Evolutionary conservation across 169 alveolate species (phyloP).

Genomic region (Eimeria maxima): DNA sequence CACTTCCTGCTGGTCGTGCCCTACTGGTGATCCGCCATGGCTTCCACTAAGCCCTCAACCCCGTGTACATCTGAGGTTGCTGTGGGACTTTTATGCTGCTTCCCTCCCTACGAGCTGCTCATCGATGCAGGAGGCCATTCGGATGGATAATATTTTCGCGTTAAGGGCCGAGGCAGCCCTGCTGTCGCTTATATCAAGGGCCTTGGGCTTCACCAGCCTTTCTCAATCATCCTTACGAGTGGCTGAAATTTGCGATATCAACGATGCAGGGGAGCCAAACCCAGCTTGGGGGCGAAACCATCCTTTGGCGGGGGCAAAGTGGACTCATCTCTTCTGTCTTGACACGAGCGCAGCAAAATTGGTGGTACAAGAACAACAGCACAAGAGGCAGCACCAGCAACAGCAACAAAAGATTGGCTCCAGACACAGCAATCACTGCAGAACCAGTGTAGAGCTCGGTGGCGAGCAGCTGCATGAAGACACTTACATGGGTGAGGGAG

Average conservation of each 20-base stretch:
- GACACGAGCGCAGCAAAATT: not conserved
- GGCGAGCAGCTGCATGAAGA: not conserved
- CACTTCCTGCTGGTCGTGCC: constrained; percentile 45
- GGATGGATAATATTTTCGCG: not conserved
- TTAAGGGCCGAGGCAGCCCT: constrained; percentile 74
- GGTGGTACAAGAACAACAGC: constrained; percentile 8
- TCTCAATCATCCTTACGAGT: constrained; percentile 25
- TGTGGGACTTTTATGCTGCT: constrained; percentile 62
- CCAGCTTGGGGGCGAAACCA: constrained; percentile 66
- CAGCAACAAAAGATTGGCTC: not conserved
- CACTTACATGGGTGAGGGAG: not conserved
- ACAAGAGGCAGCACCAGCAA: not conserved
- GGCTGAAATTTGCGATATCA: constrained; percentile 54
- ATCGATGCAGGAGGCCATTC: constrained; percentile 56
- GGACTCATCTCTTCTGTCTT: not conserved
- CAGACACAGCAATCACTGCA: not conserved
- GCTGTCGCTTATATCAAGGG: constrained; percentile 47
- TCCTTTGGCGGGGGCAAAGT: constrained; percentile 9
- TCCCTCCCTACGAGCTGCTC: constrained; percentile 68
- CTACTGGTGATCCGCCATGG: constrained; percentile 59
- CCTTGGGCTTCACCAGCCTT: constrained; percentile 36
- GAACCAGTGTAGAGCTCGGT: not conserved
- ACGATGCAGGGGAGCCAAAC: constrained; percentile 41
- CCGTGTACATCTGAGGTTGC: constrained; percentile 52
- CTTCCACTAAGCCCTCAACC: constrained; percentile 21